These are phyloP conservation scores for Microcyclospora tardicrescens DNA, from an alignment of 2,329 filamentous ascomycete genomes.

Conservation along the genomic window DNA sequence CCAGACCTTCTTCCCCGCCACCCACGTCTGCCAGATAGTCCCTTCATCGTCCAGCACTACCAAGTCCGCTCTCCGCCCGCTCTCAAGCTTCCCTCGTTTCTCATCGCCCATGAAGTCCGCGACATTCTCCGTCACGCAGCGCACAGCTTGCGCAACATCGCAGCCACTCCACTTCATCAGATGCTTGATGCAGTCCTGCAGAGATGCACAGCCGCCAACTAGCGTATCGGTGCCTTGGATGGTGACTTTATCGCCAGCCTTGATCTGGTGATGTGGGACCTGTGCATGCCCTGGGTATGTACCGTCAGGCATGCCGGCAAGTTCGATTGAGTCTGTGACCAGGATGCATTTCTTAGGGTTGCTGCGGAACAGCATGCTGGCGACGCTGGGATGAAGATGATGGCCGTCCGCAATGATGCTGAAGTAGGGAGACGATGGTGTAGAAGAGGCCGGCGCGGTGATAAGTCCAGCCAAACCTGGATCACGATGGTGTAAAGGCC, in stretches of 20 bases:
- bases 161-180: conserved; percentile 35
- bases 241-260: conserved; percentile 35
- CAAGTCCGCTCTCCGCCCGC: conserved; percentile 37
- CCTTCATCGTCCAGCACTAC: conserved; percentile 35
- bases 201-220: conserved; percentile 39
- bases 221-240: conserved; percentile 42
- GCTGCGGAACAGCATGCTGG: conserved; percentile 36
- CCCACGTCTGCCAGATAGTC: conserved; percentile 38
- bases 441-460: conserved; percentile 13
- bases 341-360: conserved; percentile 37
- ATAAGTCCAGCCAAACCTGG: conserved; percentile 38
- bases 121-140: conserved; percentile 39
- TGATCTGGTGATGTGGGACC: conserved; percentile 37
- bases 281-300: conserved; percentile 38
- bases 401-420: conserved; percentile 42
- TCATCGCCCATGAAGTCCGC: conserved; percentile 37
- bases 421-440: conserved; percentile 31
- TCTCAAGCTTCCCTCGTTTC: conserved; percentile 31
- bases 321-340: conserved; percentile 43
- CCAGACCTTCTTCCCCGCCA: conserved; percentile 36
- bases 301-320: conserved; percentile 40
- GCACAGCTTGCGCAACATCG: conserved; percentile 35
- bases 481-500: conserved; percentile 36
- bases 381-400: conserved; percentile 39
- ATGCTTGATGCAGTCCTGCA: conserved; percentile 40